Evolutionary conservation across 352 stramenopile species (phyloP).

Genomic region (Globisporangium iwayamae): DNA sequence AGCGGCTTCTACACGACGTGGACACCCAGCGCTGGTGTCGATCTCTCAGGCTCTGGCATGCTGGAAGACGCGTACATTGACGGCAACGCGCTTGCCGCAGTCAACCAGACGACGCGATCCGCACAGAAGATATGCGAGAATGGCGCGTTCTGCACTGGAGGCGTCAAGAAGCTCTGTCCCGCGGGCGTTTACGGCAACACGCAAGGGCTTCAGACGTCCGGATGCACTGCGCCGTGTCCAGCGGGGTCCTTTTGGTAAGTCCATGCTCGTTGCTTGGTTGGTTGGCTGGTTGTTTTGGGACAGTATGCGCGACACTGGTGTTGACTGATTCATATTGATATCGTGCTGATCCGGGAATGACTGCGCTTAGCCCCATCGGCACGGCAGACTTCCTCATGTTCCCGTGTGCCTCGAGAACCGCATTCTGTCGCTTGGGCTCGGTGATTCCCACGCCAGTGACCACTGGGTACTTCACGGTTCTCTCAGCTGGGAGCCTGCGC

Average conservation of each 20-base stretch:
- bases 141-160: constrained; percentile 50
- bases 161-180: constrained; percentile 51
- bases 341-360: neutral
- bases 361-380: constrained; percentile 33
- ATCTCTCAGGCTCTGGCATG: constrained; percentile 3
- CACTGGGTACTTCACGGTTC: constrained; percentile 45
- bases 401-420: constrained; percentile 31
- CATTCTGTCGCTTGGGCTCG: constrained; percentile 52
- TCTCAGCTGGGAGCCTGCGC: constrained; percentile 28
- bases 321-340: neutral
- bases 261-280: neutral
- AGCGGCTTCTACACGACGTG: constrained; percentile 62
- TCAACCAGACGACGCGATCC: constrained; percentile 40
- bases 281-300: neutral
- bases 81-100: constrained; percentile 22
- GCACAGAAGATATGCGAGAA: constrained; percentile 46
- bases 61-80: constrained; percentile 46
- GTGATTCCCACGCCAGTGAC: constrained; percentile 29
- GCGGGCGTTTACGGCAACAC: constrained; percentile 41
- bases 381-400: constrained; percentile 30
- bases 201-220: constrained; percentile 31
- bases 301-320: neutral
- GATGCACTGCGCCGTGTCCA: constrained; percentile 55
- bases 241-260: constrained; percentile 62
- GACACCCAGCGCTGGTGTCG: constrained; percentile 16